phyloP scores from a whole-genome alignment of 768 basidiomycete species.

The Glaciozyma martinii region DNA sequence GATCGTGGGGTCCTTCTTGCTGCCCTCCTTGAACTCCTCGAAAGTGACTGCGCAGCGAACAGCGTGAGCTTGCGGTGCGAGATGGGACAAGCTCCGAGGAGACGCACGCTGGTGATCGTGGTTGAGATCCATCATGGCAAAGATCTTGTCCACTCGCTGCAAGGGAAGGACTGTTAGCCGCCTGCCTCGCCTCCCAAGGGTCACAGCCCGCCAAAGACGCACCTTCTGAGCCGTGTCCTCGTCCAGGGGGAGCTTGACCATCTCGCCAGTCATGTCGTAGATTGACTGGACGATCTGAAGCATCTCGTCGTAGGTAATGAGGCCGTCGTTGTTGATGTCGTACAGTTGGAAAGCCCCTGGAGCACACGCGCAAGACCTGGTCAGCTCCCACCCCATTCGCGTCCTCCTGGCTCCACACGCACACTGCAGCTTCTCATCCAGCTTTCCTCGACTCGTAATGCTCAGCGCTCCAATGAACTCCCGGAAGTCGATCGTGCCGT shows the following conservation, averaged over 20 bases:
- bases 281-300: conserved; percentile 94
- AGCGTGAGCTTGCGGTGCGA: neutral
- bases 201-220: neutral
- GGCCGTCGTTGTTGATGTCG: conserved; percentile 96
- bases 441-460: conserved; percentile 79
- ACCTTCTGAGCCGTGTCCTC: conserved; percentile 99
- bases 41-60: conserved; percentile 49
- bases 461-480: conserved; percentile 98
- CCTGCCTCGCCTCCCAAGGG: neutral
- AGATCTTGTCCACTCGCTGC: conserved; percentile 97
- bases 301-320: conserved; percentile 98
- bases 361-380: neutral
- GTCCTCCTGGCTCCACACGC: conserved; percentile 36
- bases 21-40: conserved; percentile 96
- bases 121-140: conserved; percentile 92
- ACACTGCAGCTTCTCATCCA: conserved; percentile 99
- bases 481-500: conserved; percentile 96
- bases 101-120: conserved; percentile 56
- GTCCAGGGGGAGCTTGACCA: conserved; percentile 96
- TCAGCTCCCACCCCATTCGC: neutral
- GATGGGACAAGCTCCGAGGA: neutral
- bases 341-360: conserved; percentile 99
- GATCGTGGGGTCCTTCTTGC: conserved; percentile 97
- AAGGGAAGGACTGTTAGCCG: conserved; percentile 19
- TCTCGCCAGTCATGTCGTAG: conserved; percentile 99